Conservation (phyloP, 2,329 filamentous ascomycete genomes). For the Colletotrichum tropicale region DNA sequence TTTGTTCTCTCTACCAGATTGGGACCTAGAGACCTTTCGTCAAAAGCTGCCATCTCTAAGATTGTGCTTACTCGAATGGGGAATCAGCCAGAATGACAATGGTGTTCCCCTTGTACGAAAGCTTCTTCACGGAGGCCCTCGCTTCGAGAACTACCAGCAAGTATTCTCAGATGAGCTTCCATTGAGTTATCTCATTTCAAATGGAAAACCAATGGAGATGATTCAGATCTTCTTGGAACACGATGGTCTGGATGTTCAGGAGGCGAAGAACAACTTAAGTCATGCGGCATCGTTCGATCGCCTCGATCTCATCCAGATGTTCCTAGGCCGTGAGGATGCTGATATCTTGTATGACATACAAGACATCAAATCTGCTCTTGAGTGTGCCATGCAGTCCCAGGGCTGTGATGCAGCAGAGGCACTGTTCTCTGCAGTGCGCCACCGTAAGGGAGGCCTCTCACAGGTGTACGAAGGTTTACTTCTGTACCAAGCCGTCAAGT, state of each 20-base stretch:
- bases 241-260: not conserved
- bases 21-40: not conserved
- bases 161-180: not conserved
- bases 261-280: not conserved
- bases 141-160: not conserved
- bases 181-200: not conserved
- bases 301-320: not conserved
- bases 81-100: not conserved
- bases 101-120: not conserved
- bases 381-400: not conserved
- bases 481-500: too few species aligned
- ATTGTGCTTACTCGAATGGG: not conserved
- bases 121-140: not conserved
- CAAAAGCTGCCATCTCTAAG: not conserved
- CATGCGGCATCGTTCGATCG: not conserved
- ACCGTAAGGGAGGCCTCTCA: too few species aligned
- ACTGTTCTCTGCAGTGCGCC: too few species aligned
- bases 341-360: not conserved
- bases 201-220: not conserved
- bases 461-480: too few species aligned
- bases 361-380: not conserved
- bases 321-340: not conserved
- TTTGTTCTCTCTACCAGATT: fast-evolving
- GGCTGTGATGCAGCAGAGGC: not conserved
- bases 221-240: not conserved